Base-by-base conservation (phyloP, 2,329 filamentous ascomycete species). In the Ophiostoma sp. region DNA sequence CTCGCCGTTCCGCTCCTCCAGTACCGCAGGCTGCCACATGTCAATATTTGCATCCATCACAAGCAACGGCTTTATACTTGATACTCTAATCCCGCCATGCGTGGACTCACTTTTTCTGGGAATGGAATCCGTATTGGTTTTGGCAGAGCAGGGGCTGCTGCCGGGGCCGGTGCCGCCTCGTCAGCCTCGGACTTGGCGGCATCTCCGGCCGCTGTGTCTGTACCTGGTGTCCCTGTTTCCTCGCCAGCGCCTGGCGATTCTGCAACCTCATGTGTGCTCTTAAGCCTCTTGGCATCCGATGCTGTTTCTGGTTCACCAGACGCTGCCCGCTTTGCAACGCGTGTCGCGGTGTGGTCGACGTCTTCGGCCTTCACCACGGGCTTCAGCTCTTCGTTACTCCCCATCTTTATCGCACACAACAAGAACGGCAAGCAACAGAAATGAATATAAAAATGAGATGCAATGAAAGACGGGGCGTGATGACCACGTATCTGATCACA, bases 1-100 rank as follows among this genome's bases (percentile, higher is more conserved):
- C 72, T 96, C 91, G 75, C 93, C 93, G 76, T 89, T 91, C 74
- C 93, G 90, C 79, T 99, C 95, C 80, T 99, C 95, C 72, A 96
- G 84, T 4, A 97, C 94, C 8, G 93, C 94, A 11, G 92, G 91
- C 88, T 69, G 11, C 8, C 27, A 27, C 6, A 7, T 6, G 60
- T 63, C 40, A 42, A 4, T 63, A 45, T 55, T 18, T 27, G 27
- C 27, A 27, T 27, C 27, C 27, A 27, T 27, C 27, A 27, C 27
- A 27, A 27, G 27, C 27, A 27, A 27, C 27, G 27, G 27, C 27
- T 41, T 45, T n/a, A 12, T 47, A 14, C 5, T 44, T n/a, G 8
- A 44, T 8, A 16, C 11, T 55, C 9, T 64, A 27, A 27, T 27
- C 27, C 27, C 27, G 27, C 27, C 27, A 27, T 27, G 27, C 27